Evolutionary conservation across 2,329 filamentous ascomycete species (phyloP).

Genomic region (Sclerotinia minor): DNA sequence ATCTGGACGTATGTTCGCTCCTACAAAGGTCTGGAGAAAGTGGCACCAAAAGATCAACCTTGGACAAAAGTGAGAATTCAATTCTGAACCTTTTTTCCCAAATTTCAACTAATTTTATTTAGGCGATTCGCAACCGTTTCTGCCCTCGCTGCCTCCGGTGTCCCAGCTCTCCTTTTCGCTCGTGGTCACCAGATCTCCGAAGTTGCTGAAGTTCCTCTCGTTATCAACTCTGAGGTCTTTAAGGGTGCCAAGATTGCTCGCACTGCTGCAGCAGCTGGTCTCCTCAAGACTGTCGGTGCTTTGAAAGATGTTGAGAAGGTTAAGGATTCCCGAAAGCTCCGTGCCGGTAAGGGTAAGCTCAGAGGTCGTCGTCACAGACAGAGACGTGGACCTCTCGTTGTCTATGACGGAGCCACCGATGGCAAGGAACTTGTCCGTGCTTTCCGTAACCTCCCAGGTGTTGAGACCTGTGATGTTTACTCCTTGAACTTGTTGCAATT

Average conservation of each 20-base stretch:
- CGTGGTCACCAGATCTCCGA: slow-evolving; percentile 93
- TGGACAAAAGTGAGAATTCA: slow-evolving; percentile 76
- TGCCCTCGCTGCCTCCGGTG: slow-evolving; percentile 93
- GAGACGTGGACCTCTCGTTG: slow-evolving; percentile 94
- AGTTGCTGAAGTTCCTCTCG: slow-evolving; percentile 95
- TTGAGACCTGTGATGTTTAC: slow-evolving; percentile 93
- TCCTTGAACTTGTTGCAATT: slow-evolving; percentile 98
- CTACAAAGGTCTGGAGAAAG: slow-evolving; percentile 99
- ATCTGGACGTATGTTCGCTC: slow-evolving; percentile 99
- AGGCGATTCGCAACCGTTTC: slow-evolving; percentile 98
- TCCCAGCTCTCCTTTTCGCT: slow-evolving; percentile 90
- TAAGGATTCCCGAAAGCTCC: slow-evolving; percentile 93
- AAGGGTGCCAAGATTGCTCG: slow-evolving; percentile 76
- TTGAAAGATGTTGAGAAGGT: slow-evolving; percentile 92
- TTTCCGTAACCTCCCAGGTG: slow-evolving; percentile 98
- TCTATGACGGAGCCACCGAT: slow-evolving; percentile 95
- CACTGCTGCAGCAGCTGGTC: slow-evolving; percentile 81
- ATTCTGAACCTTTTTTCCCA: slow-evolving; percentile 27
- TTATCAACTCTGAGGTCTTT: slow-evolving; percentile 89
- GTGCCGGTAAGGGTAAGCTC: slow-evolving; percentile 98
- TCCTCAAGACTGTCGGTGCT: slow-evolving; percentile 90
- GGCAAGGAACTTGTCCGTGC: slow-evolving; percentile 90
- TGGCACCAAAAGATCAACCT: slow-evolving; percentile 99
- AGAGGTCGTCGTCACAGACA: slow-evolving; percentile 94
- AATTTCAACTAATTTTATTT: slow-evolving; percentile 33